Conservation (phyloP, 768 basidiomycete species). For the Boletus tomentosulus region DNA sequence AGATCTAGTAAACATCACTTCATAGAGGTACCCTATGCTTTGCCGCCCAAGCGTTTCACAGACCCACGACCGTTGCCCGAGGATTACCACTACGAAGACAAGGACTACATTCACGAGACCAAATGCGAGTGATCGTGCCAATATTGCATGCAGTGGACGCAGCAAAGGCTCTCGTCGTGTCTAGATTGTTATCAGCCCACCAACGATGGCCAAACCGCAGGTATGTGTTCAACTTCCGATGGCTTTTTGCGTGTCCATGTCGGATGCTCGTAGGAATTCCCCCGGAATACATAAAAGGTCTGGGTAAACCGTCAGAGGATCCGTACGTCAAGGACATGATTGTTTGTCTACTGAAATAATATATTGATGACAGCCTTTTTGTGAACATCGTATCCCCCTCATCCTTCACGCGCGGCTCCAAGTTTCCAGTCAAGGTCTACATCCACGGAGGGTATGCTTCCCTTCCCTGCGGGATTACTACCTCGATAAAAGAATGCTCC, state of each 20-base stretch:
- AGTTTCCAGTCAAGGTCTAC: constrained; percentile 67
- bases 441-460: constrained; percentile 66
- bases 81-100: constrained; percentile 52
- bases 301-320: constrained; percentile 66
- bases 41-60: constrained; percentile 60
- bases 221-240: constrained; percentile 22
- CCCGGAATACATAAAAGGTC: constrained; percentile 58
- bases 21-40: constrained; percentile 69
- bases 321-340: constrained; percentile 37
- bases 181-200: constrained; percentile 58
- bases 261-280: constrained; percentile 34
- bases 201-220: constrained; percentile 61
- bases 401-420: constrained; percentile 35
- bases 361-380: constrained; percentile 44
- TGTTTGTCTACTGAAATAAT: background rate
- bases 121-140: constrained; percentile 38
- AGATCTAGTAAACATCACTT: too few species aligned
- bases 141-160: background rate
- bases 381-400: constrained; percentile 61
- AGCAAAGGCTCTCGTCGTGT: background rate
- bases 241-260: background rate
- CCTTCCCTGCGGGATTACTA: too few species aligned
- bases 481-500: background rate
- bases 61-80: constrained; percentile 56
- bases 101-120: constrained; percentile 58